phyloP scores from a whole-genome alignment of 257 asterid genomes.

The Scutellaria baicalensis region DNA sequence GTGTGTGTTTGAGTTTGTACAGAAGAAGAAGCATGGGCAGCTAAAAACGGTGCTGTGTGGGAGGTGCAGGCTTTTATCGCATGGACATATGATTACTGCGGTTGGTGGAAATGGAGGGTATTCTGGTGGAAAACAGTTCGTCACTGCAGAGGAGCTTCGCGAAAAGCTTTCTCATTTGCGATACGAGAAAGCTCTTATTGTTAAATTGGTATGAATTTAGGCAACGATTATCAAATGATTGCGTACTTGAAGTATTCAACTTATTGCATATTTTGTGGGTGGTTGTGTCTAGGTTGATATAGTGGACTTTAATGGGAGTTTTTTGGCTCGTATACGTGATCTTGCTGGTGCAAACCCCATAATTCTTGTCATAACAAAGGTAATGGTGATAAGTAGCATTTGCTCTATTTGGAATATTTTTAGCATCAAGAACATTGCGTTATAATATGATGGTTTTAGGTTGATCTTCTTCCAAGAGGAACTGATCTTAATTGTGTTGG shows the following conservation, averaged over 20 bases:
- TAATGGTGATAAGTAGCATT: slow-evolving; percentile 5
- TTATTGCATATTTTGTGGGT: slow-evolving; percentile 2
- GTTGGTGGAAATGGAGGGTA: slow-evolving; percentile 99
- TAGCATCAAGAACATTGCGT: neutral
- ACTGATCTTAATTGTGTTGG: slow-evolving; percentile 94
- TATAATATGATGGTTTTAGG: slow-evolving; percentile 31
- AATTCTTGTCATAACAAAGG: slow-evolving; percentile 89
- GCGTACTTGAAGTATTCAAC: neutral
- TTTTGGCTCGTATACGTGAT: slow-evolving; percentile 81
- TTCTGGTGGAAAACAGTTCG: slow-evolving; percentile 93
- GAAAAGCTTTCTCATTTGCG: slow-evolving; percentile 86
- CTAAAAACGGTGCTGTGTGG: slow-evolving; percentile 76
- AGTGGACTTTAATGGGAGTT: slow-evolving; percentile 96
- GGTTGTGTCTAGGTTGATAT: slow-evolving; percentile 67
- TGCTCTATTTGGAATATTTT: neutral
- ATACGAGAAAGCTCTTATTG: slow-evolving; percentile 69
- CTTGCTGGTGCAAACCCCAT: slow-evolving; percentile 95
- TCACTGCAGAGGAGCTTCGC: slow-evolving; percentile 94
- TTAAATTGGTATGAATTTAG: slow-evolving; percentile 59
- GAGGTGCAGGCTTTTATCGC: slow-evolving; percentile 89
- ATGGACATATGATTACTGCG: slow-evolving; percentile 97
- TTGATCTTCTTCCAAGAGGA: slow-evolving; percentile 97
- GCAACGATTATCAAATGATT: neutral
- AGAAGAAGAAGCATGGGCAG: slow-evolving; percentile 94
- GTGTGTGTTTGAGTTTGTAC: slow-evolving; percentile 17